phyloP scores from a whole-genome alignment of 306 rosid genomes.

The Citrullus mucosospermus region DNA sequence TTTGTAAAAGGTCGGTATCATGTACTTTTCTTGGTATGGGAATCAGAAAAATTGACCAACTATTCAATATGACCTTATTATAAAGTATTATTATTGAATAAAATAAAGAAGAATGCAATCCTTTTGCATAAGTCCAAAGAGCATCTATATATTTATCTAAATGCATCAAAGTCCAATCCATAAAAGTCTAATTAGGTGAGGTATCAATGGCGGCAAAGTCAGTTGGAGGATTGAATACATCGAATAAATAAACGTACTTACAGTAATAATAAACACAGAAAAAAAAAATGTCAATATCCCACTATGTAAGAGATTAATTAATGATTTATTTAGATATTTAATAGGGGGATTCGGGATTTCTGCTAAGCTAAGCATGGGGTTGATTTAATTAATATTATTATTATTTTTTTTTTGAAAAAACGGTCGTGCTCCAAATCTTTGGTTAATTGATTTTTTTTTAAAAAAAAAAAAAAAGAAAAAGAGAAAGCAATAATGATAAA shows the following conservation, averaged over 20 bases:
- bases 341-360: background rate
- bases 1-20: background rate
- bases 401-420: background rate
- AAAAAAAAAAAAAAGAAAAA: too few relatives aligned
- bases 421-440: background rate
- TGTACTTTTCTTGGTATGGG: background rate
- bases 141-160: background rate
- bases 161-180: background rate
- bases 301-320: background rate
- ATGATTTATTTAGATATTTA: background rate
- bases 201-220: slow-evolving; percentile 6
- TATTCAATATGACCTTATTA: background rate
- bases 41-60: background rate
- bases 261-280: background rate
- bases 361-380: background rate
- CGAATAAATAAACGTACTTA: background rate
- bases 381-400: background rate
- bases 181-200: slow-evolving; percentile 2
- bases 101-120: background rate
- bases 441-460: background rate
- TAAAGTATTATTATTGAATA: background rate
- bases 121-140: background rate
- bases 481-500: background rate
- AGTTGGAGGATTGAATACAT: background rate
- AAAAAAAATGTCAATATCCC: background rate